Base-by-base conservation (phyloP, 805 yeast species). In the Cyberlindnera subsufficiens region DNA sequence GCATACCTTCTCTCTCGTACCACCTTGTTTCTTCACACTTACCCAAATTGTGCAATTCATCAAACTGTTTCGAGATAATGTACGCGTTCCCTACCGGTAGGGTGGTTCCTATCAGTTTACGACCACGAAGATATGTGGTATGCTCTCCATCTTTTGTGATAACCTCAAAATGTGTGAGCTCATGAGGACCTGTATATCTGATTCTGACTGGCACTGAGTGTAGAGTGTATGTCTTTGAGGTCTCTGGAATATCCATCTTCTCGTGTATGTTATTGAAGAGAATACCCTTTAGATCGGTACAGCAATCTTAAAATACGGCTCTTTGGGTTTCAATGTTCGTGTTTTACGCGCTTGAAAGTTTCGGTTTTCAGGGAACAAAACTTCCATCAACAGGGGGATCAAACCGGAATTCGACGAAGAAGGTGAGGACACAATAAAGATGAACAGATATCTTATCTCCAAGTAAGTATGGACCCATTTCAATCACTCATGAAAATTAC, bases 1-100 rank as follows among this genome's bases (percentile, higher is more conserved):
- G 55, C 40, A 60, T 60, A 1, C 72, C 72, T 35, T 67, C 71
- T 43, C 72, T 59, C 45, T 67, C 72, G 45, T 56, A 67, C 52
- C 68, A 65, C 4, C 49, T 33, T 7, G 60, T 27, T 10, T 44
- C 41, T 1, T 39, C 35, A n/a, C 50, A 31, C 4, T 34, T 30
- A 0, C 60, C 55, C 18, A 47, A 37, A 6, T 43, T 36, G 17
- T 43, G 42, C 3, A 53, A 32, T 2, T 51, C 53, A 29, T 54
- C 60, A 19, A 43, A 50, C 31, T 55, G 51, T 15, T 42, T 56
- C 17, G 45, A 39, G 5, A 59, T 29, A 3, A 63, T 18, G n/a
- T 50, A 42, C 1, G 58, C 60, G 8, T 39, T 35, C 0, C 27
- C 41, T 19, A 50, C 32, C 9, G 43, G 37, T 8, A 44, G 32